A percentile compares a stretch with the other conserved stretches of the same genome.
phyloP scores from a whole-genome alignment of 2,329 filamentous ascomycete species.

The Laburnicola sp. region DNA sequence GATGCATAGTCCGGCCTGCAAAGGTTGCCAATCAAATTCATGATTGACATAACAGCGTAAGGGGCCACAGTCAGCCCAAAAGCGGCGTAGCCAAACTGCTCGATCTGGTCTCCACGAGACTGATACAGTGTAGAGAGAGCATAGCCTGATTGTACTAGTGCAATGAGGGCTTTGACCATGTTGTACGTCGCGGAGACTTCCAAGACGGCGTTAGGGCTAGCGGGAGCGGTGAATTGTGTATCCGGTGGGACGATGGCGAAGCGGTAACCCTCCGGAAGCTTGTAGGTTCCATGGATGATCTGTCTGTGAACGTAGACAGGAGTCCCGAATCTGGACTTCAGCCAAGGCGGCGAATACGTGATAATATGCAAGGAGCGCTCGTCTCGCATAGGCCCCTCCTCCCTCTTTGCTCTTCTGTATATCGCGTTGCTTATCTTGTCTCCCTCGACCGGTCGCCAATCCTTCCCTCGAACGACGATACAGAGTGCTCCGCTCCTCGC shows the following conservation, averaged over 20 bases:
- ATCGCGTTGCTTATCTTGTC: slow-evolving; percentile 19
- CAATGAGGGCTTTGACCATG: slow-evolving; percentile 26
- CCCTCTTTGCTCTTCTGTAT: slow-evolving; percentile 5
- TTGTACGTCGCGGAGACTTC: slow-evolving; percentile 28
- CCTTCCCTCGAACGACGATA: slow-evolving; percentile 29
- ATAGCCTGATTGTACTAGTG: slow-evolving; percentile 35
- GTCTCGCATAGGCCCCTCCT: not conserved
- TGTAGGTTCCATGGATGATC: slow-evolving; percentile 23
- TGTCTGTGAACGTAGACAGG: slow-evolving; percentile 21
- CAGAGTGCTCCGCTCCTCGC: slow-evolving; percentile 33
- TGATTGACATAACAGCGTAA: slow-evolving; percentile 42
- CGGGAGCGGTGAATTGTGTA: slow-evolving; percentile 17
- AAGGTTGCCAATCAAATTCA: slow-evolving; percentile 39
- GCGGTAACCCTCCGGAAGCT: slow-evolving; percentile 19
- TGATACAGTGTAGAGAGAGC: slow-evolving; percentile 33
- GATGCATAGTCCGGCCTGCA: slow-evolving; percentile 33
- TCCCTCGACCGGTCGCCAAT: slow-evolving; percentile 25
- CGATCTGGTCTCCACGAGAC: slow-evolving; percentile 33
- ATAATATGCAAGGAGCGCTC: slow-evolving; percentile 11
- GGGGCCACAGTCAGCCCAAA: slow-evolving; percentile 44
- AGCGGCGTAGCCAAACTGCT: slow-evolving; percentile 40
- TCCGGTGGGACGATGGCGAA: slow-evolving; percentile 22
- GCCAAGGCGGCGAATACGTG: slow-evolving; percentile 19
- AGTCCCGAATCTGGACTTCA: slow-evolving; percentile 18
- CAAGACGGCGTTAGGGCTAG: slow-evolving; percentile 5